A percentile compares a stretch with the other conserved stretches of the same genome.
Evolutionary conservation across 306 rosid genomes (phyloP).

Genomic region (Gillenia trifoliata): DNA sequence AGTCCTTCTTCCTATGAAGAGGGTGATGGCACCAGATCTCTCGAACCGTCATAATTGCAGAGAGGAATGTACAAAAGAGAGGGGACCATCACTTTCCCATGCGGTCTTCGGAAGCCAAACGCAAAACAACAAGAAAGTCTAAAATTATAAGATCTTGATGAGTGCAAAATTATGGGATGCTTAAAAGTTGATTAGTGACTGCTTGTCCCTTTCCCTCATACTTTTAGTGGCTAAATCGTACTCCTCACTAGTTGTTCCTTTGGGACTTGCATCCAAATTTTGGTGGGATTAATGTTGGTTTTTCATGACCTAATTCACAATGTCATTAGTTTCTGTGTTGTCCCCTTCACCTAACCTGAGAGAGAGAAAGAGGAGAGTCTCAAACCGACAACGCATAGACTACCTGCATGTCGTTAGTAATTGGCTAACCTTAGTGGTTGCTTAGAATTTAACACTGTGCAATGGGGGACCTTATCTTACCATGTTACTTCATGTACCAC

Average conservation of each 20-base stretch:
- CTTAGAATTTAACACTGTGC: slow-evolving; percentile 18
- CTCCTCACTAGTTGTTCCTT: slow-evolving; percentile 10
- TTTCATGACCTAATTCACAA: neutral
- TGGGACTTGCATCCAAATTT: slow-evolving; percentile 11
- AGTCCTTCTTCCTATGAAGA: too few species aligned
- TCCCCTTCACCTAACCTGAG: neutral
- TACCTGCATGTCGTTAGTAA: slow-evolving; percentile 4
- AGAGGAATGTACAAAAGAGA: slow-evolving; percentile 31
- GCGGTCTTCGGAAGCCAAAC: slow-evolving; percentile 30
- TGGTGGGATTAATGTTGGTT: slow-evolving; percentile 11
- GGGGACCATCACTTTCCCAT: slow-evolving; percentile 37
- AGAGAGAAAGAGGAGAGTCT: neutral
- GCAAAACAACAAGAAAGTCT: slow-evolving; percentile 8
- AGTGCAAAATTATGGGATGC: slow-evolving; percentile 33
- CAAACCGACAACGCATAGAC: neutral
- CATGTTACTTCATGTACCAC: neutral
- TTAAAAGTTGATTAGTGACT: slow-evolving; percentile 8
- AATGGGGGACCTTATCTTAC: slow-evolving; percentile 15
- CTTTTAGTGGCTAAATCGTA: slow-evolving; percentile 9
- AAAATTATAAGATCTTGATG: slow-evolving; percentile 21
- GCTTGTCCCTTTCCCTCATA: slow-evolving; percentile 12
- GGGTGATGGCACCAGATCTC: slow-evolving; percentile 33
- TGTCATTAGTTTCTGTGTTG: slow-evolving; percentile 4
- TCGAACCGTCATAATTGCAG: slow-evolving; percentile 43
- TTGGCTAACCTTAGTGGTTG: neutral